A percentile compares a stretch with the other conserved stretches of the same genome.
Conservation (phyloP, 2,329 filamentous ascomycete genomes). For the Pseudogymnoascus sp. region DNA sequence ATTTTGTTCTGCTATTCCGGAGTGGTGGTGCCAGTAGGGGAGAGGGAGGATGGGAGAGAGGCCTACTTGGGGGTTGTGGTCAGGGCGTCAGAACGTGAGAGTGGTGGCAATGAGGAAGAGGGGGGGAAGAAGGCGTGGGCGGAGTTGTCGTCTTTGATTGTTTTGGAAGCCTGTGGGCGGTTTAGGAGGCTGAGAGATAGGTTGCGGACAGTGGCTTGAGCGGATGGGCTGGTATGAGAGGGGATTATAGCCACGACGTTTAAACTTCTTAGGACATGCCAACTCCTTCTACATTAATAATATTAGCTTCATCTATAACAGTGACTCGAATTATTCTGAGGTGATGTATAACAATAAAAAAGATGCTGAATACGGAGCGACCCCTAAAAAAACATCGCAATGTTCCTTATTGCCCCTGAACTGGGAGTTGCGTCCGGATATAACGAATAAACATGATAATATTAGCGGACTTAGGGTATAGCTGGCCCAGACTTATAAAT, state of each 20-base stretch:
- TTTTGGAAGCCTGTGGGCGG: background rate
- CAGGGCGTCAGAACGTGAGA: slow-evolving; percentile 9
- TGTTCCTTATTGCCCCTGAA: no score
- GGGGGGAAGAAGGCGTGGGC: slow-evolving; percentile 8
- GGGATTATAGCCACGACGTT: no score
- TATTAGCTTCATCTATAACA: no score
- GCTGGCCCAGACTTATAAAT: background rate
- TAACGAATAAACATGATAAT: no score
- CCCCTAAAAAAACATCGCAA: no score
- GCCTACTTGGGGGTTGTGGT: slow-evolving; percentile 16
- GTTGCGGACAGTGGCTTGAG: background rate
- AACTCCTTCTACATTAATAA: no score
- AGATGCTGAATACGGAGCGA: no score
- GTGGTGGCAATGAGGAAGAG: background rate
- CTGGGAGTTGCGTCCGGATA: no score
- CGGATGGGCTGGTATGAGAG: background rate
- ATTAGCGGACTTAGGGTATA: no score
- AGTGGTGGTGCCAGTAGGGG: slow-evolving; percentile 13
- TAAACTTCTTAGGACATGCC: no score
- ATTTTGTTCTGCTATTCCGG: slow-evolving; percentile 29
- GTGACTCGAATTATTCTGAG: no score
- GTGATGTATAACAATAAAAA: background rate
- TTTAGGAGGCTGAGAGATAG: background rate
- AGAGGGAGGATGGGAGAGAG: slow-evolving; percentile 15
- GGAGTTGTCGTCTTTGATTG: background rate